Base-by-base conservation (phyloP, 2,329 filamentous ascomycete species). In the Arthrobotrys musiformis region DNA sequence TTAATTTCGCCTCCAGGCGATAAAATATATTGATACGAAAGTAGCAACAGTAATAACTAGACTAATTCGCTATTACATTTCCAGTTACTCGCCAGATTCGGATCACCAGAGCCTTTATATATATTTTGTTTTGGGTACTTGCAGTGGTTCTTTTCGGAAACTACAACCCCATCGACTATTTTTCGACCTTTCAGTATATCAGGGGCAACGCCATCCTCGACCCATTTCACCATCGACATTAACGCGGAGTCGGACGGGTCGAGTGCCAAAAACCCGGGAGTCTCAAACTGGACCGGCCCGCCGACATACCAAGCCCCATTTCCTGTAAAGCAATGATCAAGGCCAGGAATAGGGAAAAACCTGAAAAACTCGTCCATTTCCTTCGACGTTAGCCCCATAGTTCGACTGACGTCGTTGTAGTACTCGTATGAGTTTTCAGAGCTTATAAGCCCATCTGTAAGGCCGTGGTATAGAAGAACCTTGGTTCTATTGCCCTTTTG, bases 151-250 rank as follows among this genome's bases (percentile, higher is more conserved):
- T 54, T 67, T 13, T n/a, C n/a, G n/a, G n/a, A n/a, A n/a, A n/a
- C n/a, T n/a, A n/a, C n/a, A n/a, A 68, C 28, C 9, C 42, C 63
- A 28, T 44, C 70, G 7, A 1, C 44, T 4, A 17, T 30, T 13
- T 40, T 17, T 3, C 30, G 22, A 22, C 70, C 70, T 11, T 82
- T 81, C 30, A 84, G 79, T 11, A 80, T 79, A 42, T 82, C 80
- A 0, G 82, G 82, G 1, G 81, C 81, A 5, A 78, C 81, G 0
- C 83, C 85, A 11, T 85, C 81, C 78, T 87, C 86, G 0, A 87
- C 85, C 86, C 86, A 88, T 30, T 81, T 79, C 24, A 87, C 84
- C 74, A 88, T 82, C 11, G 86, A 85, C 79, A 85, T 82, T 42
- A 89, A 82, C 11, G 68, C 9, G 28, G 54, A 58, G n/a, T 68